phyloP scores from a whole-genome alignment of 1,284 basidiomycete genomes.

The Ganoderma resinaceum region DNA sequence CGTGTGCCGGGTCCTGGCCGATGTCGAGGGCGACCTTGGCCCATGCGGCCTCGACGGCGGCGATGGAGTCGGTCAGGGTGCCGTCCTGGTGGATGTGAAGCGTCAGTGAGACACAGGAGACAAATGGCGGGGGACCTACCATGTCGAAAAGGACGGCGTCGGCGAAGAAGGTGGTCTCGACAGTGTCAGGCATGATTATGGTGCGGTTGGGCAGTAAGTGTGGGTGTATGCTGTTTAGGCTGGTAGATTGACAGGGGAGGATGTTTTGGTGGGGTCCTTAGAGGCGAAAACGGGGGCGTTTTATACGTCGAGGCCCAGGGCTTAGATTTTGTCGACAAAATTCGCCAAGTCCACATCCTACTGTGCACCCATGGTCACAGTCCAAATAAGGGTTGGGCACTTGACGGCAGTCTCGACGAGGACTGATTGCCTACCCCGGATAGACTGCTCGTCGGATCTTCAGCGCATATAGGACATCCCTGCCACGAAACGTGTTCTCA shows the following conservation, averaged over 20 bases:
- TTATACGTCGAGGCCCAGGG: not conserved
- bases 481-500: too few relatives aligned
- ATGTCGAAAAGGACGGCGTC: conserved; percentile 80
- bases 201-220: not conserved
- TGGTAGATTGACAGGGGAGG: not conserved
- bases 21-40: conserved; percentile 75
- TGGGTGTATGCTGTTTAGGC: conserved; percentile 6
- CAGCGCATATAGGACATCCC: too few relatives aligned
- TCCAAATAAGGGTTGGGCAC: not conserved
- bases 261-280: not conserved
- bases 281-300: not conserved
- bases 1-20: conserved; percentile 63
- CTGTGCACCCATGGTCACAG: not conserved
- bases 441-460: too few relatives aligned
- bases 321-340: not conserved
- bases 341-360: not conserved
- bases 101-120: conserved; percentile 46
- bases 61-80: conserved; percentile 77
- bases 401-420: not conserved
- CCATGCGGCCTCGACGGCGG: conserved; percentile 83
- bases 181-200: conserved; percentile 36
- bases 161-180: conserved; percentile 48
- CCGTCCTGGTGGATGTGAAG: conserved; percentile 63
- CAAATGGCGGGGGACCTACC: conserved; percentile 49
- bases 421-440: not conserved